These are phyloP conservation scores for Ceratopteris richardii DNA, from an alignment of 75 land plant genomes.

Conservation along the genomic window DNA sequence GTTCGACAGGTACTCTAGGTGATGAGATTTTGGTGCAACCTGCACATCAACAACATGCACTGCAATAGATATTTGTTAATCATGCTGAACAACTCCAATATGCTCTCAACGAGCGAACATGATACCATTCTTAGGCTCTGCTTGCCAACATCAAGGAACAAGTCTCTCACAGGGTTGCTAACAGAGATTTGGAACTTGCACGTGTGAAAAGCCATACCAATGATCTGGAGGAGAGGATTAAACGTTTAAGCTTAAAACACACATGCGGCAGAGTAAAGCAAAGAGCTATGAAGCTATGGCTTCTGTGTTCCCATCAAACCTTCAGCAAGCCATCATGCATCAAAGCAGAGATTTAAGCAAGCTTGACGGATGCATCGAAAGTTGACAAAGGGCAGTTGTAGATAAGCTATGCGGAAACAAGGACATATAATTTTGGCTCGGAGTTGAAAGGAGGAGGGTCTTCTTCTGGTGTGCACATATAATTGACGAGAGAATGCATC, in stretches of 20 bases:
- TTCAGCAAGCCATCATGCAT: no score
- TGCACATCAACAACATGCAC: constrained; percentile 51
- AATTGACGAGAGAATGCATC: no score
- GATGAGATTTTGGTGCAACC: constrained; percentile 50
- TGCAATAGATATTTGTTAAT: constrained; percentile 47
- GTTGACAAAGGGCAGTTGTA: no score
- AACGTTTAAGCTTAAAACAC: constrained; percentile 38
- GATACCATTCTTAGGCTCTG: no score
- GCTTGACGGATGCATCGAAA: constrained; percentile 75
- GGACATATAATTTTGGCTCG: no score
- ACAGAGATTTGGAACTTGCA: constrained; percentile 56
- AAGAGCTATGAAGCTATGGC: constrained; percentile 64
- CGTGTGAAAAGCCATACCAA: constrained; percentile 52
- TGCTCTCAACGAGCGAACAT: constrained; percentile 40
- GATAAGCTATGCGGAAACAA: no score
- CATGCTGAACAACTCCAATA: constrained; percentile 59
- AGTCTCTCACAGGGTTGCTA: constrained; percentile 36
- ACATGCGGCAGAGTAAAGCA: constrained; percentile 60
- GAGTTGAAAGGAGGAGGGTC: no score
- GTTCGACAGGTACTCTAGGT: constrained; percentile 13
- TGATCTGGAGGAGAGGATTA: constrained; percentile 62
- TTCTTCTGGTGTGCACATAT: no score
- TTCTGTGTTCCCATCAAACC: constrained; percentile 36
- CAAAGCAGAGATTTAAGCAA: constrained; percentile 47
- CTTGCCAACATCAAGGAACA: constrained; percentile 41